These are phyloP conservation scores for Kwoniella mangroviensis DNA, from an alignment of 768 basidiomycete species.

Conservation along the genomic window DNA sequence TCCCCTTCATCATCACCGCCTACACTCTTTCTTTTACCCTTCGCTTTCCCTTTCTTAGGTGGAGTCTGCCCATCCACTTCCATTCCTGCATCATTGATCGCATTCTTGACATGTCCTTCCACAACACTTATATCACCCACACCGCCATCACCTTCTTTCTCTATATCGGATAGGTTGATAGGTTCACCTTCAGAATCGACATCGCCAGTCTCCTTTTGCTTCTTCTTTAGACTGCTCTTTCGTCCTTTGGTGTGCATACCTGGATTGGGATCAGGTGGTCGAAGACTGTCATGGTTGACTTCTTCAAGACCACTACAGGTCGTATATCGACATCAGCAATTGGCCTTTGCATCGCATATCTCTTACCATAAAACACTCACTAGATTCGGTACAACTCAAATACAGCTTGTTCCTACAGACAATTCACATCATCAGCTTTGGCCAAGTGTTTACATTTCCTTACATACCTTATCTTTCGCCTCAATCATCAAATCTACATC, in stretches of 20 bases:
- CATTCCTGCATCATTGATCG: constrained; percentile 25
- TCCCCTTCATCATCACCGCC: constrained; percentile 5
- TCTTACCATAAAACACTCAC: constrained; percentile 22
- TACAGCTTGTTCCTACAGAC: constrained; percentile 93
- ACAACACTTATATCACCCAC: constrained; percentile 43
- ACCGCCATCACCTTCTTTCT: constrained; percentile 53
- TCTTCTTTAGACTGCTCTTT: constrained; percentile 59
- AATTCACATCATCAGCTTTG: constrained; percentile 63
- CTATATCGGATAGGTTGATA: constrained; percentile 42
- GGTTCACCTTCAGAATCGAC: constrained; percentile 51
- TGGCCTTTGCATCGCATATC: too few species aligned
- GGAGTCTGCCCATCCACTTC: constrained; percentile 23
- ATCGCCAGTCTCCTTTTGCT: constrained; percentile 46
- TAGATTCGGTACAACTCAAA: constrained; percentile 82
- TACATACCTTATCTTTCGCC: constrained; percentile 56
- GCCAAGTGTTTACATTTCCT: constrained; percentile 6
- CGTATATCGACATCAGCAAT: too few species aligned
- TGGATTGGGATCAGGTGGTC: constrained; percentile 61
- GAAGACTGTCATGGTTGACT: constrained; percentile 64
- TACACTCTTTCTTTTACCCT: constrained; percentile 22
- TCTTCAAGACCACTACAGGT: constrained; percentile 62
- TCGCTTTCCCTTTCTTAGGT: constrained; percentile 7
- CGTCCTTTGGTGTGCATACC: constrained; percentile 62
- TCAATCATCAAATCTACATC: constrained; percentile 82
- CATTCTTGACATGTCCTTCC: constrained; percentile 22